Evolutionary conservation across 1,284 basidiomycete genomes (phyloP).

Genomic region (Rhodotorula mucilaginosa): DNA sequence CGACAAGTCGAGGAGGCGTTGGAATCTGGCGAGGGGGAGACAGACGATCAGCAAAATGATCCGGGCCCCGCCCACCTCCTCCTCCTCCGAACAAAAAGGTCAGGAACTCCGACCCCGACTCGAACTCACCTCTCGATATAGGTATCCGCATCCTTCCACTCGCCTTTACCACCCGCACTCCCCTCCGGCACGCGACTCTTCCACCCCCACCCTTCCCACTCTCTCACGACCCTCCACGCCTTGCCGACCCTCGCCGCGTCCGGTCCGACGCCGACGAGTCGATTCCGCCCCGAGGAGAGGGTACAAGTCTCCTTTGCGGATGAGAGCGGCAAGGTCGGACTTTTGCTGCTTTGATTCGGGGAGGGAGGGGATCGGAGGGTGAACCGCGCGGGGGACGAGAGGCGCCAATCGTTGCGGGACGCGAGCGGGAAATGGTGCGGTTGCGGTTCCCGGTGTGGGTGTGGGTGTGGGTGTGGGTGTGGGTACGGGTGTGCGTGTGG

Average conservation of each 20-base stretch:
- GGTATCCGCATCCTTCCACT: slow-evolving; percentile 21
- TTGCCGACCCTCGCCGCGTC: slow-evolving; percentile 16
- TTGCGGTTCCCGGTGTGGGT: slow-evolving; percentile 2
- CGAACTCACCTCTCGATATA: slow-evolving; percentile 20
- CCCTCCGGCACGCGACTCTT: slow-evolving; percentile 21
- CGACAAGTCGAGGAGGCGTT: slow-evolving; percentile 33
- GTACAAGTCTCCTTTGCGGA: slow-evolving; percentile 13
- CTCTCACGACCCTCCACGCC: slow-evolving; percentile 1
- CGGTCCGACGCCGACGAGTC: slow-evolving; percentile 34
- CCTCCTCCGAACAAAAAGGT: too few species aligned
- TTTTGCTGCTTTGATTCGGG: too few species aligned
- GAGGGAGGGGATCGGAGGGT: slow-evolving; percentile 10
- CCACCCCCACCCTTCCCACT: slow-evolving; percentile 34
- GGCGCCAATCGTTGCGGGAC: slow-evolving; percentile 42
- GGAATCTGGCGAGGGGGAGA: slow-evolving; percentile 7
- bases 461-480: background rate
- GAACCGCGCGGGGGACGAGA: slow-evolving; percentile 30
- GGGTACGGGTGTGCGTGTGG: too few species aligned
- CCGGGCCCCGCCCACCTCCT: too few species aligned
- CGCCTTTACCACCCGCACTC: slow-evolving; percentile 3
- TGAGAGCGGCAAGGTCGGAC: slow-evolving; percentile 9
- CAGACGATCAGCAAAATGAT: too few species aligned
- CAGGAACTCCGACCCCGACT: too few species aligned
- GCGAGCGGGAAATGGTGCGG: slow-evolving; percentile 33
- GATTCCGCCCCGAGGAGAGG: slow-evolving; percentile 30